Evolutionary conservation across 306 rosid species (phyloP).

Genomic region (Dalbergia cochinchinensis): DNA sequence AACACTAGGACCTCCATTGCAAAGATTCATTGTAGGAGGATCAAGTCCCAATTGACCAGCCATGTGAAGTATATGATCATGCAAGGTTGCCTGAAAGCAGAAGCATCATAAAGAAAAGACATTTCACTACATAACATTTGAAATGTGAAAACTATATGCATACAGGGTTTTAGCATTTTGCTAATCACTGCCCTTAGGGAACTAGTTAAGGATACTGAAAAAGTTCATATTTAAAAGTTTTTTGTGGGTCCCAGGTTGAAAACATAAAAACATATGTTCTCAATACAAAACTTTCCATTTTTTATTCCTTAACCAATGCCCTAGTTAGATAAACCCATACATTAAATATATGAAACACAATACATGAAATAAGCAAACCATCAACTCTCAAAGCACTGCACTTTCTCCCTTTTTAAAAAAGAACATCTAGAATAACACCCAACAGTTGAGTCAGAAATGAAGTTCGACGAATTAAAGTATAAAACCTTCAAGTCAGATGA

Average conservation of each 20-base stretch:
- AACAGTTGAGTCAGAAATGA: not conserved
- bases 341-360: conserved; percentile 1
- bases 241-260: no score
- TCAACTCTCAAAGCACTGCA: conserved; percentile 3
- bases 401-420: not conserved
- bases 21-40: conserved; percentile 89
- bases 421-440: conserved; percentile 22
- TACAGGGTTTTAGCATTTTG: no score
- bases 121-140: conserved; percentile 8
- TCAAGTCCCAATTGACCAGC: conserved; percentile 98
- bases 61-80: conserved; percentile 89
- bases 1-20: conserved; percentile 68
- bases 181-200: not conserved
- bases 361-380: conserved; percentile 11
- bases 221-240: no score
- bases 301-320: no score
- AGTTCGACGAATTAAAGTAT: not conserved
- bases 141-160: conserved; percentile 28
- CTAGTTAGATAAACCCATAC: not conserved
- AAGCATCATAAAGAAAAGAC: conserved; percentile 29
- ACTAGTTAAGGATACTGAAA: no score
- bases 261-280: no score
- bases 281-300: no score
- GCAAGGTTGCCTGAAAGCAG: conserved; percentile 84
- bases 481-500: not conserved